Evolutionary conservation across 805 yeast species (phyloP).

Genomic region (Helenozyma rhizophorensis): DNA sequence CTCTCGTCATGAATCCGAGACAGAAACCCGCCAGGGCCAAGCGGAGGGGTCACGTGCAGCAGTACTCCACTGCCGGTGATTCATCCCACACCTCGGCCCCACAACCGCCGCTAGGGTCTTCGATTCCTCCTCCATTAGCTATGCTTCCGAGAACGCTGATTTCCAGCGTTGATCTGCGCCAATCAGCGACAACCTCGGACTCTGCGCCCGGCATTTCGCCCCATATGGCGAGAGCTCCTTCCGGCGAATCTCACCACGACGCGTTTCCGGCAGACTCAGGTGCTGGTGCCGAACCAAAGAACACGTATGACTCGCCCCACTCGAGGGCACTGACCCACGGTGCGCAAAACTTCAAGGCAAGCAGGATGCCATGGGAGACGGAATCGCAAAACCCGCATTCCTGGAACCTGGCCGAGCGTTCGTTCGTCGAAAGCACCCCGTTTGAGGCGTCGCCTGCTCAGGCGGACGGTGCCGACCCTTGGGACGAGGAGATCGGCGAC

Average conservation of each 20-base stretch:
- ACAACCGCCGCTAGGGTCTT: not conserved
- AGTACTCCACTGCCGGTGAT: constrained; percentile 10
- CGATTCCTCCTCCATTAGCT: not conserved
- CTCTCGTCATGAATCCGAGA: constrained; percentile 10
- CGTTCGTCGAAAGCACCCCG: not conserved
- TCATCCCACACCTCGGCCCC: not conserved
- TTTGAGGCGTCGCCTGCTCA: not conserved
- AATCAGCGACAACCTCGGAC: not conserved
- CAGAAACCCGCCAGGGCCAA: constrained; percentile 7
- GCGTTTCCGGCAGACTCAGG: no score
- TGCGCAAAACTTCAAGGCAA: no score
- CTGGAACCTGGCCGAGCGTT: not conserved
- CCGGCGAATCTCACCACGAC: no score
- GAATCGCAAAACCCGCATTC: no score
- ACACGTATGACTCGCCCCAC: no score
- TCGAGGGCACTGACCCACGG: no score
- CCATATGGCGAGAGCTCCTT: not conserved
- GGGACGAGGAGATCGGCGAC: constrained; percentile 16
- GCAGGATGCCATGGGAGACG: no score
- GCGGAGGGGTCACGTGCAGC: constrained; percentile 15
- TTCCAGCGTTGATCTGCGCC: no score
- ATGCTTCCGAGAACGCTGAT: not conserved
- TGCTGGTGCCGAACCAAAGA: no score
- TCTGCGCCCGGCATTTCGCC: not conserved
- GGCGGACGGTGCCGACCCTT: constrained; percentile 6